These are phyloP conservation scores for Daldinia vernicosa DNA, from an alignment of 495 filamentous ascomycete species.

Conservation along the genomic window DNA sequence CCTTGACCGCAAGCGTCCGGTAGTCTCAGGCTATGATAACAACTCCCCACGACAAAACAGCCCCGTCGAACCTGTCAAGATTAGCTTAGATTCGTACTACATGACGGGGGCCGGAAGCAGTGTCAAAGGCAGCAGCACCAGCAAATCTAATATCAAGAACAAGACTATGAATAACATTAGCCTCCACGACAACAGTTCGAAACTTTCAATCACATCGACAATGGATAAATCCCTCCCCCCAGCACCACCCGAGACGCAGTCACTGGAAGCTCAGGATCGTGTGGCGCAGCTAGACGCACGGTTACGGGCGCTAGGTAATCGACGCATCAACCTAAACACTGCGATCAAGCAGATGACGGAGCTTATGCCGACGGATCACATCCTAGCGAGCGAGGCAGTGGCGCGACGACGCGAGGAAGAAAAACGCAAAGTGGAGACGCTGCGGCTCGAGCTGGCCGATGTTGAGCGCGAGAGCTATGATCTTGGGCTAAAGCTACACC, in stretches of 20 bases:
- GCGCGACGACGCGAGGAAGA: conserved; percentile 67
- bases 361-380: conserved; percentile 64
- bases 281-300: conserved; percentile 73
- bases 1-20: conserved; percentile 51
- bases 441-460: conserved; percentile 80
- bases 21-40: conserved; percentile 36
- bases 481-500: conserved; percentile 80
- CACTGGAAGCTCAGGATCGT: conserved; percentile 61
- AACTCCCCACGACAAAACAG: conserved; percentile 19
- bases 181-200: not conserved
- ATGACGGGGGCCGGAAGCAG: conserved; percentile 11
- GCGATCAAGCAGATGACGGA: conserved; percentile 77
- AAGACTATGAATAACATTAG: conserved; percentile 8
- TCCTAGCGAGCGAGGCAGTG: conserved; percentile 56
- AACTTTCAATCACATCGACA: not conserved
- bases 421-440: conserved; percentile 73
- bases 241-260: conserved; percentile 7
- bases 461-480: conserved; percentile 86
- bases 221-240: conserved; percentile 56
- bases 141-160: not conserved
- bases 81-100: conserved; percentile 43
- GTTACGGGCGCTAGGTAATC: conserved; percentile 69
- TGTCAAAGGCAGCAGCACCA: not conserved
- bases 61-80: conserved; percentile 39
- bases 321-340: conserved; percentile 73